Base-by-base conservation (phyloP, 2,329 filamentous ascomycete genomes). In the Diaporthe destruens region DNA sequence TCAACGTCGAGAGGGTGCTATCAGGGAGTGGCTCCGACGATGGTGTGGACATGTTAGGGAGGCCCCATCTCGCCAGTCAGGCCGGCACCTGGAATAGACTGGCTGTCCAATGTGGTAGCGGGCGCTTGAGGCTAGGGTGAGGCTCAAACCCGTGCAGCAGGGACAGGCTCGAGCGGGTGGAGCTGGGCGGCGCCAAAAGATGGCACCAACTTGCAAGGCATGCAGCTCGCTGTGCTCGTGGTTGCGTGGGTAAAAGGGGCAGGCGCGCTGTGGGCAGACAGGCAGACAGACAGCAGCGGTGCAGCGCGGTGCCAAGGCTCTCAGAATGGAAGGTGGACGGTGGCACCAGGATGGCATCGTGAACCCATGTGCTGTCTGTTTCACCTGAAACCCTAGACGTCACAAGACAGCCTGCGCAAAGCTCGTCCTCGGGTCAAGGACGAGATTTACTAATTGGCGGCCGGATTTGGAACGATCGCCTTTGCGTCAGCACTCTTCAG, bases 331-430 rank as follows among this genome's bases (percentile, higher is more conserved):
- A 65, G 59, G 59, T 34, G 44, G 44, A 9, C 36, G 20, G 44
- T 36, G 74, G 75, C 73, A 65, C 63, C 69, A 65, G 56, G 72
- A 70, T 76, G 79, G 77, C 77, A 75, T 77, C 77, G 76, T 74
- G 44, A 76, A 76, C 80, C 78, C 74, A 70, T 77, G 74, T 77
- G 57, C 61, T 61, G 71, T 75, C 75, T 78, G 84, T 86, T 84
- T 85, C 82, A 82, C 77, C 75, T 84, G 85, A 87, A 86, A 86
- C 84, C 77, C 77, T 78, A 81, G 77, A 78, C 78, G 85, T 87
- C 81, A 81, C 83, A 85, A 59, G 68, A 25, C 79, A 77, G 71
- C 75, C 76, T 47, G 51, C 55, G 54, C 55, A 69, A 23, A 34
- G 53, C 49, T 66, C 61, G n/a, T 65, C 51, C 67, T 55, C 49